Evolutionary conservation across 306 rosid species (phyloP), one percentile per base, ranked within the genome.

Genomic region (Rosa lucieae): DNA sequence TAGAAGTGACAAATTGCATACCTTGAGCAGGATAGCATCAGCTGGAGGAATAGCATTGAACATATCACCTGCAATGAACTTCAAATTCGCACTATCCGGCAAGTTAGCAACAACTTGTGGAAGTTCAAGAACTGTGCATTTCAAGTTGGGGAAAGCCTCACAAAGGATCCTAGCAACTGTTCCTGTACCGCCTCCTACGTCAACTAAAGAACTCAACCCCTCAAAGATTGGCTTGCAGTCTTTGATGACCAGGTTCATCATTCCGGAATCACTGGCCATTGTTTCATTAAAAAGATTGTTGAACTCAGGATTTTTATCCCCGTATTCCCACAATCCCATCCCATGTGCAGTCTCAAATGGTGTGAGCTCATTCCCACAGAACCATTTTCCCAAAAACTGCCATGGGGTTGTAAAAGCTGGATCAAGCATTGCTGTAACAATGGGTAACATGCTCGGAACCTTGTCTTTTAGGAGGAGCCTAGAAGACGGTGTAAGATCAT

Each of bases 41-140:
- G 89, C 89, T 9, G 88, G 49, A 69, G 90, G 91, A 21, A 90
- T 79, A 21, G 76, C 72, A 2, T 77, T 72, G 85, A 88, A 86
- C 89, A 90, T 90, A 42, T 90, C 87, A 1, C 90, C 91, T 3
- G 82, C 89, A 74, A 83, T 79, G 59, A 80, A 90, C 42, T 61
- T 90, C 86, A 90, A 81, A 73, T 86, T 87, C 3, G 65, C 70
- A 20, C 10, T 35, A 2, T 74, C 87, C 10, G 29, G 14, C 43
- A 79, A 72, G 67, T 81, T 72, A 58, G 75, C 89, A 20, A 86
- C 90, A 44, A 86, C 91, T n/a, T 84, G 80, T 0, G 89, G 90
- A 17, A 81, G 85, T 4, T 88, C 94, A 68, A 84, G 77, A 3
- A 88, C 90, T 0, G 74, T 84, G 83, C 94, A 88, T 62, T 88